Percentiles rank a stretch among this genome's conserved stretches.
phyloP scores from a whole-genome alignment of 1,284 basidiomycete genomes.

The Cutaneotrichosporon cutaneum region DNA sequence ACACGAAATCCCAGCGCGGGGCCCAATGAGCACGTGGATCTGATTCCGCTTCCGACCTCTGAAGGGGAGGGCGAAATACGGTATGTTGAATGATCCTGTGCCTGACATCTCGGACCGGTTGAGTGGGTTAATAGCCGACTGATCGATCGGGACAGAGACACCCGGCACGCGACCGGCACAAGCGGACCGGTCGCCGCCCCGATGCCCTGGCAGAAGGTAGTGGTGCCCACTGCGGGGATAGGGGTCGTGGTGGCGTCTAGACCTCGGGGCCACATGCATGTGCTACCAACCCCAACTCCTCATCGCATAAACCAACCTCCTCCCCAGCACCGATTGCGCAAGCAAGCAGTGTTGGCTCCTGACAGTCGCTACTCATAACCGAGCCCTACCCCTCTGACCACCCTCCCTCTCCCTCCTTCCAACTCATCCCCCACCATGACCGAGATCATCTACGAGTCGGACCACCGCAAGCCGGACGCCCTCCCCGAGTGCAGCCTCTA shows the following conservation, averaged over 20 bases:
- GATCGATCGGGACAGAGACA: too few relatives aligned
- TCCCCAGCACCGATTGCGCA: too few relatives aligned
- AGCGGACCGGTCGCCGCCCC: too few relatives aligned
- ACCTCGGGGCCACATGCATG: too few relatives aligned
- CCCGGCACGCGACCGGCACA: too few relatives aligned
- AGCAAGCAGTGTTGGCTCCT: background rate
- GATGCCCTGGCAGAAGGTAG: too few relatives aligned
- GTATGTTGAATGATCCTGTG: background rate
- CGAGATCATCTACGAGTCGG: constrained; percentile 17
- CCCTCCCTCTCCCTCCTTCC: too few relatives aligned
- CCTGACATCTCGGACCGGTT: background rate
- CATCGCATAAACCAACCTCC: background rate
- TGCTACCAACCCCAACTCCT: too few relatives aligned
- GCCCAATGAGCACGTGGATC: background rate
- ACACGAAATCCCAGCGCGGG: background rate
- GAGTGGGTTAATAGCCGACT: background rate
- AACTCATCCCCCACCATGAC: constrained; percentile 6
- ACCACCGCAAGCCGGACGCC: constrained; percentile 2
- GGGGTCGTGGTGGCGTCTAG: too few relatives aligned
- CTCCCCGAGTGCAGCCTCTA: constrained; percentile 14
- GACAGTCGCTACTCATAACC: background rate
- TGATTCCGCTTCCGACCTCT: background rate
- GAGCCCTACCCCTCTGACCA: background rate
- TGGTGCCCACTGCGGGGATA: too few relatives aligned
- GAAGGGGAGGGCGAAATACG: background rate